Evolutionary conservation across 73 alveolate genomes (phyloP).

Genomic region (Paramecium primaurelia): DNA sequence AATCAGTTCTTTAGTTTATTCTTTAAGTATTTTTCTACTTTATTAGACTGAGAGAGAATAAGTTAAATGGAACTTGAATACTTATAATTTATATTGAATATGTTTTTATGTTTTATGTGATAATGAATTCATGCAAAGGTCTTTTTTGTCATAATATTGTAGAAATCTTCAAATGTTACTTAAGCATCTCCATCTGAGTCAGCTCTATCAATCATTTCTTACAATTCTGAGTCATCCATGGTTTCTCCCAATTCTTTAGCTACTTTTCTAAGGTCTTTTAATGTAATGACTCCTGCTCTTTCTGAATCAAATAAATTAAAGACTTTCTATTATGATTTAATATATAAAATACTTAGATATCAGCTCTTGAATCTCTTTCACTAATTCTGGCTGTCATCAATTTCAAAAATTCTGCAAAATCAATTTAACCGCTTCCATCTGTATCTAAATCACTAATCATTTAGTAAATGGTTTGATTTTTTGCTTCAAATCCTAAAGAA

Average conservation of each 20-base stretch:
- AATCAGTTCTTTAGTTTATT: neutral
- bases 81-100: neutral
- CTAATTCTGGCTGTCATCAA: constrained; percentile 85
- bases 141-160: constrained; percentile 75
- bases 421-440: constrained; percentile 80
- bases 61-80: neutral
- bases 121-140: constrained; percentile 49
- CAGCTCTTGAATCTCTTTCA: constrained; percentile 83
- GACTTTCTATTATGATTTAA: constrained; percentile 53
- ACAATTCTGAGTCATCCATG: constrained; percentile 78
- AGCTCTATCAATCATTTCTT: constrained; percentile 87
- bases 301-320: constrained; percentile 82
- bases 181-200: constrained; percentile 87
- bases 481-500: constrained; percentile 84
- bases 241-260: constrained; percentile 85
- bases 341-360: constrained; percentile 56
- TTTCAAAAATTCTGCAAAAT: constrained; percentile 84
- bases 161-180: constrained; percentile 84
- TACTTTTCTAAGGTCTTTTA: constrained; percentile 77
- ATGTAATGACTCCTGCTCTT: constrained; percentile 73
- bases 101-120: neutral
- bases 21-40: neutral
- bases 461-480: constrained; percentile 87
- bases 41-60: neutral
- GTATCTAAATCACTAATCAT: constrained; percentile 91